A percentile compares a stretch with the other conserved stretches of the same genome.
Conservation (phyloP, 179 eudicot genomes). For the Sideroxylon spinosum region DNA sequence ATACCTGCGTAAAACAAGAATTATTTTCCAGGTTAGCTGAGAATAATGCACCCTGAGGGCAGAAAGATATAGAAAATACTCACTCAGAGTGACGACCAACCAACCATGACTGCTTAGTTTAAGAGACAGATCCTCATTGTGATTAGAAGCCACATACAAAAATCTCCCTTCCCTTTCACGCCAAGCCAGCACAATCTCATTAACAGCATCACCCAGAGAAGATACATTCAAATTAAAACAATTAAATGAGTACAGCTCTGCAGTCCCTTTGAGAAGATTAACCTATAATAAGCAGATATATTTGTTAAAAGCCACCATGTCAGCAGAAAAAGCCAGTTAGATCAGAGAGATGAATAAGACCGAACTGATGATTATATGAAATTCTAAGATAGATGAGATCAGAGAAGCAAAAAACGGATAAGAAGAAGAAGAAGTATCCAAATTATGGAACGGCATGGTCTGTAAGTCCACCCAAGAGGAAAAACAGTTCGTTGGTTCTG, state of each 20-base stretch:
- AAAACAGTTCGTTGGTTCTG: neutral
- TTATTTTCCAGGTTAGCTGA: neutral
- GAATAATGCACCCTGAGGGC: neutral
- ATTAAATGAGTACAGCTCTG: slow-evolving; percentile 39
- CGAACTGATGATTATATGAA: neutral
- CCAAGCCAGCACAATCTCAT: slow-evolving; percentile 41
- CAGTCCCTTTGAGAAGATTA: slow-evolving; percentile 30
- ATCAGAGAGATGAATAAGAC: neutral
- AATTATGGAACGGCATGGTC: too few species aligned
- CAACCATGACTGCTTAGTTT: slow-evolving; percentile 36
- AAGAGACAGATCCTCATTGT: slow-evolving; percentile 27
- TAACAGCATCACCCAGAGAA: slow-evolving; percentile 27
- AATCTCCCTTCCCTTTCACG: slow-evolving; percentile 35
- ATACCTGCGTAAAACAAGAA: neutral
- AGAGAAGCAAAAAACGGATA: neutral
- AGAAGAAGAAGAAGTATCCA: too few species aligned
- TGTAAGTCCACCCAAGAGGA: too few species aligned
- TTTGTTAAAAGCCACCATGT: neutral
- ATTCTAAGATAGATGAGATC: neutral
- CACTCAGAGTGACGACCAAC: slow-evolving; percentile 41
- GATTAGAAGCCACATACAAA: slow-evolving; percentile 39
- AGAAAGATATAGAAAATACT: slow-evolving; percentile 24
- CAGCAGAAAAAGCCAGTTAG: neutral
- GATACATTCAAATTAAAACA: slow-evolving; percentile 34
- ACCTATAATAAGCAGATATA: slow-evolving; percentile 31